Evolutionary conservation across 495 filamentous ascomycete genomes (phyloP), one percentile per base, ranked within the genome.

Genomic region (Lasiosphaeriaceae sp.): DNA sequence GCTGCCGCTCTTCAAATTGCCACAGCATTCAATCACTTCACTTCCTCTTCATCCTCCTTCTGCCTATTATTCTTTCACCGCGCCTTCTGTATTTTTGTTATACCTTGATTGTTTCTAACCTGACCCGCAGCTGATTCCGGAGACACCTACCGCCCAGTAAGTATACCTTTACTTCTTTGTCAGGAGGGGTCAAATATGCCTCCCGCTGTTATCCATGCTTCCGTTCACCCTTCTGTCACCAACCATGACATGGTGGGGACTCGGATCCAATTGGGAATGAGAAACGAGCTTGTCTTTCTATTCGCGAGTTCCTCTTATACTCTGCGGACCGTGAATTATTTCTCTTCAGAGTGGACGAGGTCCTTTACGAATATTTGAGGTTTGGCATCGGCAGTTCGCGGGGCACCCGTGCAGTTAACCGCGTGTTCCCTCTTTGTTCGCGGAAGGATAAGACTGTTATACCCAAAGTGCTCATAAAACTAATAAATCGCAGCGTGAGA

Each of bases 401-500:
- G 3, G 26, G 26, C 26, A 31, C 4, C 26, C 26, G 26, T 31
- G 26, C 9, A 31, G 9, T 9, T 31, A 31, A 4, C 26, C 9
- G 26, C 26, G 3, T 3, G 9, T 3, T 3, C 9, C 26, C 26
- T 31, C 9, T 31, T 31, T 9, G 9, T 31, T 31, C 26, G 26
- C 26, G 3, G 9, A 31, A 31, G 26, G 9, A 9, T 31, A 3
- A 31, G 4, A 4, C 26, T 4, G 26, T 9, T 31, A 9, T 9
- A 3, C 9, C 26, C 9, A 9, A 31, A 3, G 9, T 31, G 26
- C 26, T 31, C 26, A 31, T 4, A 31, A 70, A 61, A 68, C 79
- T 80, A 66, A 82, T 69, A 61, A 57, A 47, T 41, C 70, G 66
- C 83, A 96, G 90, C 92, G 93, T 74, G 92, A 96, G 84, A 88